Evolutionary conservation across 495 filamentous ascomycete species (phyloP).

Genomic region (Neurospora sublineolata): DNA sequence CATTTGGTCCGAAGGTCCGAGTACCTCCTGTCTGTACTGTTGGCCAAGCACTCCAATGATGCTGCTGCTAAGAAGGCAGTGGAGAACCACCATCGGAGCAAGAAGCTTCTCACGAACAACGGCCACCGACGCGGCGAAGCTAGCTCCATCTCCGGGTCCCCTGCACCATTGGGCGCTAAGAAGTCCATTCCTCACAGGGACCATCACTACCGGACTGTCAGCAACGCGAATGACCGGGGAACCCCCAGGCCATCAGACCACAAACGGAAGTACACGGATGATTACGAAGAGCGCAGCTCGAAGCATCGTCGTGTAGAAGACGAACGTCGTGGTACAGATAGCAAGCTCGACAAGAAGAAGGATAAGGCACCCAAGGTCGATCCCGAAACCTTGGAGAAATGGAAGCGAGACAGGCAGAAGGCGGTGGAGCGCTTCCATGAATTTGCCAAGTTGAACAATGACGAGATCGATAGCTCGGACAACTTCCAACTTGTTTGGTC

Average conservation of each 20-base stretch:
- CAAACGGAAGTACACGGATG: slow-evolving; percentile 33
- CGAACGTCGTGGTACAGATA: slow-evolving; percentile 12
- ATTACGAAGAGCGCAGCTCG: slow-evolving; percentile 23
- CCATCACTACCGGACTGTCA: slow-evolving; percentile 36
- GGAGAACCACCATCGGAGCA: slow-evolving; percentile 84
- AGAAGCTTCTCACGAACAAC: slow-evolving; percentile 49
- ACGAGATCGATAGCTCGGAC: slow-evolving; percentile 21
- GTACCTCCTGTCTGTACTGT: slow-evolving; percentile 83
- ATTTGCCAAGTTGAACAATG: slow-evolving; percentile 19
- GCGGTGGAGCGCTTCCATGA: slow-evolving; percentile 25
- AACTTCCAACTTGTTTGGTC: slow-evolving; percentile 31
- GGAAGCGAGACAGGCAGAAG: slow-evolving; percentile 21
- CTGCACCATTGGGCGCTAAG: slow-evolving; percentile 38
- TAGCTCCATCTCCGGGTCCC: slow-evolving; percentile 46
- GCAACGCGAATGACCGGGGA: slow-evolving; percentile 33
- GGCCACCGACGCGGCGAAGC: slow-evolving; percentile 39
- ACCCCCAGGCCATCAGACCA: slow-evolving; percentile 31
- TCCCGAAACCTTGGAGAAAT: slow-evolving; percentile 22
- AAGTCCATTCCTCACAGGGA: slow-evolving; percentile 31
- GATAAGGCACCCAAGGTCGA: slow-evolving; percentile 21
- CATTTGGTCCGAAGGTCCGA: slow-evolving; percentile 92
- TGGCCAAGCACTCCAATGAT: slow-evolving; percentile 60
- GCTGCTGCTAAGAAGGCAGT: slow-evolving; percentile 66
- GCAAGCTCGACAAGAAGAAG: slow-evolving; percentile 22
- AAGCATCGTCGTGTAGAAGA: slow-evolving; percentile 25